Evolutionary conservation across 805 yeast species (phyloP), one percentile per base, ranked within the genome.

Genomic region (Barnettozyma siamensis): DNA sequence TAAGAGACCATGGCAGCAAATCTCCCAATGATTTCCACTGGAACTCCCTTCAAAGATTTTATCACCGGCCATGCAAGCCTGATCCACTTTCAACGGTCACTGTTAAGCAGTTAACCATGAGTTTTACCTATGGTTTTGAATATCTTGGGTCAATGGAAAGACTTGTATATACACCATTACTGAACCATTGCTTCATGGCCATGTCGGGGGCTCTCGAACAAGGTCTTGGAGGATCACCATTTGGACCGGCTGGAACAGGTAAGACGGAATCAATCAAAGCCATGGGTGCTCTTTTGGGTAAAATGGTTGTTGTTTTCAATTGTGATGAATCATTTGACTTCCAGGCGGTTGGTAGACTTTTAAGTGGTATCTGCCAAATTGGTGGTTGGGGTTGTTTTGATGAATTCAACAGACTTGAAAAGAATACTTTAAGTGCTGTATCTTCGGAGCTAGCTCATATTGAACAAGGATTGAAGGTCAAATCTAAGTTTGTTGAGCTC

Each of bases 231-330:
- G 95, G 95, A 0, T 83, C 95, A 1, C 83, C 95, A 1, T 79
- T 83, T 60, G 98, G 98, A 0, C 97, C 98, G 2, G 96, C 98
- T 3, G 98, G 98, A 32, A 91, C 98, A 0, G 98, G 98, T 49
- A 91, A 91, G 57, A 91, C 98, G 0, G 98, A 91, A 57, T 73
- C 95, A 0, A 72, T 91, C 20, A 91, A 91, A 57, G 85, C 95
- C 0, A 65, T 89, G 24, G 96, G 93, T 1, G 78, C 78, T 32
- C 77, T 76, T 30, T 63, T 91, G 7, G 98, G 98, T 7, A 72
- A 78, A 43, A 75, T 78, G 75, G 96, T 88, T 0, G 59, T 84
- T 10, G 96, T 91, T 0, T 89, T 91, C 59, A 82, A 88, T 56
- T 91, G 98, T 65, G 98, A 91, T 53, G 95, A 89, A 38, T 65